These are phyloP conservation scores for Pachyrhizus erosus DNA, from an alignment of 306 rosid genomes.

Conservation along the genomic window DNA sequence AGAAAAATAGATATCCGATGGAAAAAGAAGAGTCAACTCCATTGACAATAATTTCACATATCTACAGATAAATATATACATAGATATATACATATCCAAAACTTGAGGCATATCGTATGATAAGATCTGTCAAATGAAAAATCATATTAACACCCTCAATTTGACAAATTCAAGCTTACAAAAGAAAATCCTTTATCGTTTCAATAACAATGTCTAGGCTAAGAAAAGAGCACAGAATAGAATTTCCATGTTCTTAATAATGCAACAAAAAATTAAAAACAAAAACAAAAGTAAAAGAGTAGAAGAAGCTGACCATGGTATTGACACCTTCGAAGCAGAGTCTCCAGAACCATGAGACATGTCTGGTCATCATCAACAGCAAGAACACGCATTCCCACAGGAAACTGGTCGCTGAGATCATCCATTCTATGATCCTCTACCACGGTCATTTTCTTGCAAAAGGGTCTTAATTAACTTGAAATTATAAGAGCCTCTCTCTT, in stretches of 20 bases:
- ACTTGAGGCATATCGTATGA: not conserved
- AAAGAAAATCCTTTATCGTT: not conserved
- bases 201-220: not conserved
- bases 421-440: conserved; percentile 47
- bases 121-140: conserved; percentile 21
- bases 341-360: conserved; percentile 76
- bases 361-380: conserved; percentile 95
- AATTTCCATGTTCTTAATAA: not conserved
- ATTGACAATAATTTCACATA: not conserved
- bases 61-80: not conserved
- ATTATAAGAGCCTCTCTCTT: not conserved
- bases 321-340: conserved; percentile 76
- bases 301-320: conserved; percentile 69
- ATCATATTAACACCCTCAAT: not conserved
- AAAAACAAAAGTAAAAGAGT: not conserved
- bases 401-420: conserved; percentile 68
- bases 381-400: conserved; percentile 92
- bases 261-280: not conserved
- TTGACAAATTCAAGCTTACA: not conserved
- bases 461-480: not conserved
- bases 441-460: conserved; percentile 54
- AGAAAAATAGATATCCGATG: not conserved
- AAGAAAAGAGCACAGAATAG: conserved; percentile 3
- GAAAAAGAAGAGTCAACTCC: not conserved
- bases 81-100: not conserved